These are phyloP conservation scores for Aspergillus carlsbadensis DNA, from an alignment of 495 filamentous ascomycete genomes.

Conservation along the genomic window DNA sequence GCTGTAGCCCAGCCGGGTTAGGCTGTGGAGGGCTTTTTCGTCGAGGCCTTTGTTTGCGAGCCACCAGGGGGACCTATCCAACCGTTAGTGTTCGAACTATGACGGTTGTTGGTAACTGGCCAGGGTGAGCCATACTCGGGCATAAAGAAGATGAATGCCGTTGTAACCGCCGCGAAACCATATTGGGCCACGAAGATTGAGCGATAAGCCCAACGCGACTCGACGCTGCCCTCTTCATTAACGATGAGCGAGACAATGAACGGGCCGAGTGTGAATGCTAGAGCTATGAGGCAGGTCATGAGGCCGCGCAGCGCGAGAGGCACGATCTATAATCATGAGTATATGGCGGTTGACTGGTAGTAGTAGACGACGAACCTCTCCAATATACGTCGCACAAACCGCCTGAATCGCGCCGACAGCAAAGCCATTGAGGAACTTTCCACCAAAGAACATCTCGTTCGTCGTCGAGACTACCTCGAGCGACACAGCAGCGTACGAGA, in stretches of 20 bases:
- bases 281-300: constrained; percentile 6
- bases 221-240: not conserved
- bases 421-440: constrained; percentile 12
- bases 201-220: constrained; percentile 4
- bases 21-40: not conserved
- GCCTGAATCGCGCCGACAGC: not conserved
- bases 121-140: constrained; percentile 21
- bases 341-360: too few species aligned
- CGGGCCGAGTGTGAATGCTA: constrained; percentile 4
- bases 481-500: not conserved
- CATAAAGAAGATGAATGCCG: constrained; percentile 1
- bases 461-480: constrained; percentile 4
- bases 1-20: not conserved
- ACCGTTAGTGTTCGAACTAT: too few species aligned
- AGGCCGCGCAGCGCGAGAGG: constrained; percentile 6
- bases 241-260: constrained; percentile 4
- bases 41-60: constrained; percentile 11
- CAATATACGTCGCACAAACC: constrained; percentile 4
- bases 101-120: too few species aligned
- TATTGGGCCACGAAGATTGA: constrained; percentile 6
- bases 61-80: constrained; percentile 21
- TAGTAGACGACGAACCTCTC: not conserved
- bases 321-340: not conserved
- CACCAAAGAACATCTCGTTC: constrained; percentile 11
- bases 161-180: not conserved